Percentiles rank a stretch among this genome's conserved stretches.
These are phyloP conservation scores for Gossypium davidsonii DNA, from an alignment of 441 rosid genomes.

Conservation along the genomic window DNA sequence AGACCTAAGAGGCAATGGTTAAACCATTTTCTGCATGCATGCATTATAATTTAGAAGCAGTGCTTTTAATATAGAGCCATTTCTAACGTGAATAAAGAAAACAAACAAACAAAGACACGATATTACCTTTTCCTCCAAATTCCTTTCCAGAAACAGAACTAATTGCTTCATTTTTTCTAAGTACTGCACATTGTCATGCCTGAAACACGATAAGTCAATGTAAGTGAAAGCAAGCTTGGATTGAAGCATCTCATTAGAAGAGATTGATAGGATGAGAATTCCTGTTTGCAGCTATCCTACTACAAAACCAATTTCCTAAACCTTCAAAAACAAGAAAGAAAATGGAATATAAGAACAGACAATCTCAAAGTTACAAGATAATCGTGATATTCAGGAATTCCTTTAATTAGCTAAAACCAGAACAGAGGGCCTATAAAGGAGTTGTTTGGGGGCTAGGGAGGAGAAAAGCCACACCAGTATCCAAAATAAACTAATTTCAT, in stretches of 20 bases:
- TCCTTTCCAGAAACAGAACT: conserved; percentile 72
- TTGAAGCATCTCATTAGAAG: conserved; percentile 13
- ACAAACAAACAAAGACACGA: conserved; percentile 9
- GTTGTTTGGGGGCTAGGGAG: neutral
- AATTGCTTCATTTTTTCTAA: conserved; percentile 92
- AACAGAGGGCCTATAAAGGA: neutral
- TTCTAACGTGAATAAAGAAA: conserved; percentile 2
- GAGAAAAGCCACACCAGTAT: neutral
- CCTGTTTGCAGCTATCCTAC: conserved; percentile 11
- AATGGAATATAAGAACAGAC: neutral
- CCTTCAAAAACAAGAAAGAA: neutral
- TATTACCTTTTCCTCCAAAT: conserved; percentile 74
- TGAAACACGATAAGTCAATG: conserved; percentile 38
- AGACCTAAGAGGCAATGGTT: neutral
- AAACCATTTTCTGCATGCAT: neutral
- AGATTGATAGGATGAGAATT: conserved; percentile 6
- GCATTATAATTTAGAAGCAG: neutral
- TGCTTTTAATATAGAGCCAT: conserved; percentile 2
- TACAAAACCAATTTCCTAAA: neutral
- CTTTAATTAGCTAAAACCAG: conserved; percentile 10
- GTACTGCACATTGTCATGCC: conserved; percentile 86
- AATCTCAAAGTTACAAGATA: neutral
- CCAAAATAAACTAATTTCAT: neutral
- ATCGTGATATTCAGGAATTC: conserved; percentile 7
- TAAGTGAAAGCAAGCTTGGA: conserved; percentile 15